Evolutionary conservation across 2,329 filamentous ascomycete genomes (phyloP), one percentile per base, ranked within the genome.

Genomic region (Xylariomycetidae sp.): DNA sequence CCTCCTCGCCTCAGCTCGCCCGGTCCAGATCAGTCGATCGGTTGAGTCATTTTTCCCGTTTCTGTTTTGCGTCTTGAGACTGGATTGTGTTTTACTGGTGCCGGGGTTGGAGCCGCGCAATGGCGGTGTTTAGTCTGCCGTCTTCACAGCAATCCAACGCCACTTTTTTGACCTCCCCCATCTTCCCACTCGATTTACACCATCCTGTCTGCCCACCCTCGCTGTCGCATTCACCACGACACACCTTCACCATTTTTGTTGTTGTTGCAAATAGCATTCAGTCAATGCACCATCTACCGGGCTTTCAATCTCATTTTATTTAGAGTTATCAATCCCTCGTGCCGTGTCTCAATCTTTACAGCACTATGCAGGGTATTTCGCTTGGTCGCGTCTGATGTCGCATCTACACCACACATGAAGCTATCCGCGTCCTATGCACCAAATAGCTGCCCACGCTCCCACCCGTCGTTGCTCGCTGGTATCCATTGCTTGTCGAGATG

Each of bases 401-500:
- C n/a, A n/a, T n/a, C n/a, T n/a, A n/a, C n/a, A n/a, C n/a, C 30
- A 17, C 23, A 19, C 16, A 20, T 48, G 52, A 56, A 53, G 53
- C 50, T 48, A 54, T 55, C 50, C 42, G 36, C 52, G 49, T 35
- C 38, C 40, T 43, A 29, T 38, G 34, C 43, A 45, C 37, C 36
- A 47, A 43, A 30, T 38, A 30, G 35, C 35, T 32, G 29, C 24
- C 19, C 20, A 39, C 29, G n/a, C 35, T 23, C 26, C 30, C 26
- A 17, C 18, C 24, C 13, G 30, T 29, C 3, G 33, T 31, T 26
- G 29, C 12, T 7, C n/a, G n/a, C n/a, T n/a, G n/a, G n/a, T n/a
- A n/a, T n/a, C n/a, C n/a, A n/a, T n/a, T n/a, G n/a, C n/a, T n/a
- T n/a, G n/a, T n/a, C n/a, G n/a, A n/a, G n/a, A n/a, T n/a, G n/a